Evolutionary conservation across 768 basidiomycete genomes (phyloP).

Genomic region (Russula earlei): DNA sequence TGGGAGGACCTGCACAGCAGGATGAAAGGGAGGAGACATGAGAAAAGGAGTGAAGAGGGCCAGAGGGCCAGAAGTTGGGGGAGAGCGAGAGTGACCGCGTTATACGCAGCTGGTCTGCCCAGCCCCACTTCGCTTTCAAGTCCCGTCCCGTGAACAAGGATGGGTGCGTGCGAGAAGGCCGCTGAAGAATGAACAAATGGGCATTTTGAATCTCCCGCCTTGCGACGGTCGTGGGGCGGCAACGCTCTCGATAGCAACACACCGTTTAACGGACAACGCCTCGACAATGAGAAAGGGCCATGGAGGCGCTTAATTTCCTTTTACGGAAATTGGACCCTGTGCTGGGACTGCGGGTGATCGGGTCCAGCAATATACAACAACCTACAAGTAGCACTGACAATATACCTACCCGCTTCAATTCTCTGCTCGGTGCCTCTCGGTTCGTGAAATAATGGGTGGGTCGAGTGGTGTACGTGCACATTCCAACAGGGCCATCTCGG

Average conservation of each 20-base stretch:
- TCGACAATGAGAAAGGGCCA: not conserved
- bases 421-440: not conserved
- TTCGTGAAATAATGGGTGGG: not conserved
- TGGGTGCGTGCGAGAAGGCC: not conserved
- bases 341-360: too few species aligned
- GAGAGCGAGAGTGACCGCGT: not conserved
- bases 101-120: not conserved
- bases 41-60: not conserved
- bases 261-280: too few species aligned
- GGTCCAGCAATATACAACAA: not conserved
- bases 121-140: not conserved
- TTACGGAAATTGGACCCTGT: not conserved
- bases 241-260: conserved; percentile 13
- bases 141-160: not conserved
- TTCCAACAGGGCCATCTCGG: too few species aligned
- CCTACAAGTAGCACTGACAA: too few species aligned
- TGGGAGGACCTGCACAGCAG: conserved; percentile 15
- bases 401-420: too few species aligned
- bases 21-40: conserved; percentile 3
- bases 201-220: not conserved
- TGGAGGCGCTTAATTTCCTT: not conserved
- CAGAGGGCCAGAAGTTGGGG: conserved; percentile 7
- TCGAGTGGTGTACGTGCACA: too few species aligned
- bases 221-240: conserved; percentile 4
- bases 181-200: not conserved